These are phyloP conservation scores for Inga laurina DNA, from an alignment of 306 rosid species.

Conservation along the genomic window DNA sequence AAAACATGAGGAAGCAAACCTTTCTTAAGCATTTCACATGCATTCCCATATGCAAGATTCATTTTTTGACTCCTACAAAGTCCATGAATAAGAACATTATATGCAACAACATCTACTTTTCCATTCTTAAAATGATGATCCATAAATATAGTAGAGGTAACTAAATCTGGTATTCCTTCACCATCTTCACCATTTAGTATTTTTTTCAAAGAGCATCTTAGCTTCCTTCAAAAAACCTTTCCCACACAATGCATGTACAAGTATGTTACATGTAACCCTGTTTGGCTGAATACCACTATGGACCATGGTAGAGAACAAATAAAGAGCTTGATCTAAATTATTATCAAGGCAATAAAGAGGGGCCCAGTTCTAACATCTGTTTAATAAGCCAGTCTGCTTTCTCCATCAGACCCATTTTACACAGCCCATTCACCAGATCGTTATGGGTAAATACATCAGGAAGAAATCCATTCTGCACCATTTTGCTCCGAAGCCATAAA, in stretches of 20 bases:
- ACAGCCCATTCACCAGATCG: constrained; percentile 71
- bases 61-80: constrained; percentile 55
- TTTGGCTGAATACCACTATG: constrained; percentile 62
- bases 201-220: constrained; percentile 53
- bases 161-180: constrained; percentile 41
- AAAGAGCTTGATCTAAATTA: constrained; percentile 58
- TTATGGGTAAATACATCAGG: constrained; percentile 71
- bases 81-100: constrained; percentile 83
- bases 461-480: constrained; percentile 55
- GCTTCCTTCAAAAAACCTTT: constrained; percentile 63
- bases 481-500: constrained; percentile 57
- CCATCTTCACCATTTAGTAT: constrained; percentile 47
- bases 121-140: constrained; percentile 55
- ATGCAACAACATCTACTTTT: constrained; percentile 64
- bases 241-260: constrained; percentile 77
- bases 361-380: constrained; percentile 72
- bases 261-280: constrained; percentile 69
- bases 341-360: constrained; percentile 51
- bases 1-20: constrained; percentile 72
- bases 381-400: constrained; percentile 63
- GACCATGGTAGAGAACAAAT: constrained; percentile 49
- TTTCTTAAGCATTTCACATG: constrained; percentile 80
- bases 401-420: constrained; percentile 62
- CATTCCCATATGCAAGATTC: constrained; percentile 56
- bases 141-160: constrained; percentile 73